Base-by-base conservation (phyloP, 805 yeast species). In the Ogataea ganodermae region DNA sequence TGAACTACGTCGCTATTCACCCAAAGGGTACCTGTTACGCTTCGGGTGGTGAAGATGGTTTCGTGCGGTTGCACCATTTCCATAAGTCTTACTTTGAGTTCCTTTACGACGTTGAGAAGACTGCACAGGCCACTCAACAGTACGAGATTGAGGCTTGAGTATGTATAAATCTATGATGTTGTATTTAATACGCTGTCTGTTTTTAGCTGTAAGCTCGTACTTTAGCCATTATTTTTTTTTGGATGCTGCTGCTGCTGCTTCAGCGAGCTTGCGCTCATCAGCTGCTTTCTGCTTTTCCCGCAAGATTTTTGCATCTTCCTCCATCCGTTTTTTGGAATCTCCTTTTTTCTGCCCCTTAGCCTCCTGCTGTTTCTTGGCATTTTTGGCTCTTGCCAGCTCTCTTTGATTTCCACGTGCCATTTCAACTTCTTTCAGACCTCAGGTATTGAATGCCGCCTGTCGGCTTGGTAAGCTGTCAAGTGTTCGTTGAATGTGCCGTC, bases 1-100 rank as follows among this genome's bases (percentile, higher is more conserved):
- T 94, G 62, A 94, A 94, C 75, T 83, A 87, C 57, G 79, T 94
- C 53, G 96, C 96, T 26, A 87, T 89, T 45, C 96, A 90, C 70
- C 99, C 99, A 48, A 84, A 83, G 61, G 99, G 98, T 47, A 80
- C 86, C 27, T 85, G 92, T 41, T 94, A 86, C 68, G 91, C 95
- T n/a, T 85, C 96, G 49, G 99, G 99, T 42, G 96, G 97, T 65
- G 99, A 94, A 77, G 99, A 94, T 75, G 99, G 99, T 69, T 89
- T 81, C 63, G 86, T 94, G 53, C 89, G 99, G 74, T 79, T 94
- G 53, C 97, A 94, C 71, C 84, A 84, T 60, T 94, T 90, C 71
- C 97, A 91, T 66, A 89, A 89, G 72, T 78, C 89, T 16, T 94
- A 92, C 74, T 91, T 79, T 69, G 98, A 94, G 56, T 94, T 94